phyloP scores from a whole-genome alignment of 331 rosid species.

The Acacia pycnantha region DNA sequence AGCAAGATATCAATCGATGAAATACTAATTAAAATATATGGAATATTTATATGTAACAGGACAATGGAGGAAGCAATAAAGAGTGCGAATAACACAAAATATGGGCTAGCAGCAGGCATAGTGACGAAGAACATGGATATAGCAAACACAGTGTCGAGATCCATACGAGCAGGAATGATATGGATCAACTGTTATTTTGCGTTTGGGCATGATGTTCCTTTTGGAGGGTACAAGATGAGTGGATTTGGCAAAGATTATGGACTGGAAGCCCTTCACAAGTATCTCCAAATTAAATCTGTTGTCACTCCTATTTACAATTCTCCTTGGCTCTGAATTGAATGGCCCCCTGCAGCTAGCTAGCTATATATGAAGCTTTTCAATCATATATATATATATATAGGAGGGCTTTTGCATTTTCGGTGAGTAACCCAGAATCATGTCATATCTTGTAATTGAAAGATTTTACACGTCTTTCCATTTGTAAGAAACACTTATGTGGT shows the following conservation, averaged over 20 bases:
- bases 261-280: constrained; percentile 51
- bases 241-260: constrained; percentile 83
- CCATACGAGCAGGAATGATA: constrained; percentile 68
- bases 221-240: constrained; percentile 80
- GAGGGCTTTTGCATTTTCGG: background rate
- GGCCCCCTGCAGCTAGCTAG: background rate
- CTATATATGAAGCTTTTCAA: background rate
- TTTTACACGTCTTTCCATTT: background rate
- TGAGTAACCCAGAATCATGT: background rate
- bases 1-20: background rate
- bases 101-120: constrained; percentile 85
- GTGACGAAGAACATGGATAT: constrained; percentile 66
- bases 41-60: constrained; percentile 33
- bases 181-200: constrained; percentile 87
- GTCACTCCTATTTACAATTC: constrained; percentile 75
- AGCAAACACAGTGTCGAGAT: constrained; percentile 86
- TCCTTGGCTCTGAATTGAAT: constrained; percentile 73
- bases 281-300: constrained; percentile 67
- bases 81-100: constrained; percentile 65
- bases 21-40: background rate
- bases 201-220: constrained; percentile 58
- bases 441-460: background rate
- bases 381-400: too few species aligned
- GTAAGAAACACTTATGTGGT: background rate
- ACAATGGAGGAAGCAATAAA: constrained; percentile 70